These are phyloP conservation scores for Echium plantagineum DNA, from an alignment of 257 asterid genomes.

Conservation along the genomic window DNA sequence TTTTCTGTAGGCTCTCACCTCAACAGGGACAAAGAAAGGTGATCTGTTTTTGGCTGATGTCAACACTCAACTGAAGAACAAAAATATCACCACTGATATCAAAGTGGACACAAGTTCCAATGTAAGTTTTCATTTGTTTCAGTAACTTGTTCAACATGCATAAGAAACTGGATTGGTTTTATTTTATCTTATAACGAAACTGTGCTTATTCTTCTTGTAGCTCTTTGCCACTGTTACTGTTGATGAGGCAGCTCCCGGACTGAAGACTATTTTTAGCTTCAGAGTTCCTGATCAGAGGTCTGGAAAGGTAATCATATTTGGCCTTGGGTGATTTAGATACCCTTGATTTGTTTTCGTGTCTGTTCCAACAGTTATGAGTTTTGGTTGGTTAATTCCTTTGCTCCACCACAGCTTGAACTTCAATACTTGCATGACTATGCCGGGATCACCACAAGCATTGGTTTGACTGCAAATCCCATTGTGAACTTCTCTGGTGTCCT, in stretches of 20 bases:
- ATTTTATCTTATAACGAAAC: background rate
- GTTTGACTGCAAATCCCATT: slow-evolving; percentile 11
- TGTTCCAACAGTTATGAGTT: background rate
- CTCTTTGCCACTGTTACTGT: slow-evolving; percentile 10
- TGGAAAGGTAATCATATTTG: slow-evolving; percentile 12
- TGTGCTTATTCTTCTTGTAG: background rate
- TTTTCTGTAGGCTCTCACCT: slow-evolving; percentile 4
- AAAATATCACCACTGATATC: slow-evolving; percentile 11
- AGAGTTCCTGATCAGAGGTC: slow-evolving; percentile 15
- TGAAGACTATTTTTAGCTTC: slow-evolving; percentile 16
- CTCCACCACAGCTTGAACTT: slow-evolving; percentile 5
- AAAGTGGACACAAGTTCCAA: slow-evolving; percentile 16
- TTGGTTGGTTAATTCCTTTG: background rate
- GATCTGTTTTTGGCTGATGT: slow-evolving; percentile 16
- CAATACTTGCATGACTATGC: slow-evolving; percentile 13
- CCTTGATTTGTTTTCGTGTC: background rate
- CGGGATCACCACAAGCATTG: slow-evolving; percentile 9
- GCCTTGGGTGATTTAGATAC: background rate
- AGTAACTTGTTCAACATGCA: background rate
- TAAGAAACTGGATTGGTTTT: background rate
- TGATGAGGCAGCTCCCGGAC: slow-evolving; percentile 14
- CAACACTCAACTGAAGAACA: slow-evolving; percentile 16
- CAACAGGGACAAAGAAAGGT: slow-evolving; percentile 4
- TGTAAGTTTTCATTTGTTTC: slow-evolving; percentile 2
- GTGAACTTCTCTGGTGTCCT: slow-evolving; percentile 14